A percentile compares a stretch with the other conserved stretches of the same genome.
Conservation (phyloP, 164 flowering plant species). For the Liquidambar formosana region DNA sequence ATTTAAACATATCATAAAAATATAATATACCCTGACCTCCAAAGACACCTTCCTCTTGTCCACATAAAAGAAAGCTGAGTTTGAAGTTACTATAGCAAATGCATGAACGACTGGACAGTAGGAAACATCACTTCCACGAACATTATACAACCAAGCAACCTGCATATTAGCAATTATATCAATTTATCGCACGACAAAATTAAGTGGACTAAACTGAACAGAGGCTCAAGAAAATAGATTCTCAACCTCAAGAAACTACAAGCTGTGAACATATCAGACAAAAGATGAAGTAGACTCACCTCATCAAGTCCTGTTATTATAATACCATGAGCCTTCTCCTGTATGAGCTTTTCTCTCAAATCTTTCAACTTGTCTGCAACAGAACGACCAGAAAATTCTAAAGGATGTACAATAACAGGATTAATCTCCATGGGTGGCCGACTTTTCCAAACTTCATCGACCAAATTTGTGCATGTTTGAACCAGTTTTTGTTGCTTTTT, state of each 20-base stretch:
- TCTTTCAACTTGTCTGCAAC: slow-evolving; percentile 74
- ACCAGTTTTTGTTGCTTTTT: slow-evolving; percentile 67
- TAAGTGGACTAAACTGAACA: not conserved
- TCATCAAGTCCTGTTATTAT: slow-evolving; percentile 82
- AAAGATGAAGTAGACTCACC: slow-evolving; percentile 30
- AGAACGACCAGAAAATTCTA: slow-evolving; percentile 75
- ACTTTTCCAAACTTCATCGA: slow-evolving; percentile 84
- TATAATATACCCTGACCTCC: slow-evolving; percentile 58
- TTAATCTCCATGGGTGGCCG: slow-evolving; percentile 63
- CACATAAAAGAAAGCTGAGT: slow-evolving; percentile 83
- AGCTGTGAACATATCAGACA: not conserved
- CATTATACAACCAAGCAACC: slow-evolving; percentile 97
- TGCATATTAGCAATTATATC: slow-evolving; percentile 23
- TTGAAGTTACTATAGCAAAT: slow-evolving; percentile 73
- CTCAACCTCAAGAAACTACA: not conserved
- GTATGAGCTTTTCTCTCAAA: slow-evolving; percentile 61
- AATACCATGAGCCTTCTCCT: slow-evolving; percentile 69
- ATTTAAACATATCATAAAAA: slow-evolving; percentile 7
- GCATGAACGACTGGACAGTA: slow-evolving; percentile 95
- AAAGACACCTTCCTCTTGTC: slow-evolving; percentile 71
- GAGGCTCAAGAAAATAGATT: not conserved
- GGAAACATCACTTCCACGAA: slow-evolving; percentile 89
- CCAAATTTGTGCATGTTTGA: slow-evolving; percentile 68
- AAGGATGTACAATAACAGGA: slow-evolving; percentile 69
- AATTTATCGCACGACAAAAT: slow-evolving; percentile 3